Conservation (phyloP, 169 alveolate species). For the Eimeria maxima region DNA sequence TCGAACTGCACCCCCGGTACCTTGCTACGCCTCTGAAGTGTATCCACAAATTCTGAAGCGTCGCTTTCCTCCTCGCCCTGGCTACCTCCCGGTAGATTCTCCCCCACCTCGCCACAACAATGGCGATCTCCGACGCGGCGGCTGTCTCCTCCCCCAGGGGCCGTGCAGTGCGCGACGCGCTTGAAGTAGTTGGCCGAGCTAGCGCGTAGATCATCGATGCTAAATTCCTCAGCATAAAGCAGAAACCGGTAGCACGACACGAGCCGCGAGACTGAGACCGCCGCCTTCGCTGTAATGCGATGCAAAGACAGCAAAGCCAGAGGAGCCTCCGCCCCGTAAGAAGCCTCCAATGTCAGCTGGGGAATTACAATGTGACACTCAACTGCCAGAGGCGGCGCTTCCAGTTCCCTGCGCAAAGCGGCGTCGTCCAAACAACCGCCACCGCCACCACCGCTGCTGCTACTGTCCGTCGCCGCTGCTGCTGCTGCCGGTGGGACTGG, state of each 20-base stretch:
- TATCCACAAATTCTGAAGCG: not conserved
- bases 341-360: constrained; percentile 57
- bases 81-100: not conserved
- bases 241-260: constrained; percentile 71
- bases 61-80: not conserved
- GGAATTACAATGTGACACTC: constrained; percentile 63
- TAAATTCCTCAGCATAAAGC: constrained; percentile 76
- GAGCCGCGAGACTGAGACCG: constrained; percentile 82
- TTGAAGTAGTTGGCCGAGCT: constrained; percentile 75
- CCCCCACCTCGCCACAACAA: not conserved
- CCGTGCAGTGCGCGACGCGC: constrained; percentile 82
- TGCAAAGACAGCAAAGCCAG: constrained; percentile 72
- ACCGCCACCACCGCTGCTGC: not conserved
- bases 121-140: not conserved
- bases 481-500: not conserved
- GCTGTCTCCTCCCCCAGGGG: not conserved
- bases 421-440: not conserved
- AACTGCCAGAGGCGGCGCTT: constrained; percentile 40
- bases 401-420: constrained; percentile 63
- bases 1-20: constrained; percentile 62
- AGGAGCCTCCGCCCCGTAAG: constrained; percentile 68
- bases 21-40: not conserved
- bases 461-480: constrained; percentile 23
- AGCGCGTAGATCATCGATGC: constrained; percentile 85
- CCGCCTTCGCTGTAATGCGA: constrained; percentile 67